Percentiles rank a stretch among this genome's conserved stretches.
phyloP scores from a whole-genome alignment of 306 rosid genomes.

The Hippophae tibetana region DNA sequence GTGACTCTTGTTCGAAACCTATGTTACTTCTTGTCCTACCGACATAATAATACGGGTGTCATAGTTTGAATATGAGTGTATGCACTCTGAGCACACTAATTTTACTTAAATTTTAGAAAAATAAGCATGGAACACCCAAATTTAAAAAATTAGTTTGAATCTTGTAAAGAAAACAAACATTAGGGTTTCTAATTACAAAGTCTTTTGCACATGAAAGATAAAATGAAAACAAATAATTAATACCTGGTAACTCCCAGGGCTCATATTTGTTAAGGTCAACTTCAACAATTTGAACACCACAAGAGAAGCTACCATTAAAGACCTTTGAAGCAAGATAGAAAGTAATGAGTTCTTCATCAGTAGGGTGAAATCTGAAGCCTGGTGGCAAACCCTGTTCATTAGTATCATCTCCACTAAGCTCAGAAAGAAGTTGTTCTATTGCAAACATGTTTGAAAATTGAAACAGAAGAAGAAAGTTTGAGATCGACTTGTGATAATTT shows the following conservation, averaged over 20 bases:
- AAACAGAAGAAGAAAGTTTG: slow-evolving; percentile 6
- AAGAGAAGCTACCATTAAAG: slow-evolving; percentile 21
- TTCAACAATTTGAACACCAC: slow-evolving; percentile 43
- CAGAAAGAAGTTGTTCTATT: slow-evolving; percentile 47
- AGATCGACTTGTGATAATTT: neutral
- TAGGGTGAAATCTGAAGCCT: slow-evolving; percentile 78
- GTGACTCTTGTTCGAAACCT: no score
- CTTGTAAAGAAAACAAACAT: no score
- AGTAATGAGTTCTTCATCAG: slow-evolving; percentile 73
- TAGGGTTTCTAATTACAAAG: no score
- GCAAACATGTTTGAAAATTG: slow-evolving; percentile 18
- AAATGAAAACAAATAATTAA: neutral
- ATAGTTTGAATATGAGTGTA: no score
- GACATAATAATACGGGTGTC: no score
- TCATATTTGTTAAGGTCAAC: slow-evolving; percentile 73
- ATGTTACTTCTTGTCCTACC: no score
- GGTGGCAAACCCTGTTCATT: slow-evolving; percentile 68
- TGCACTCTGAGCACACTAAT: no score
- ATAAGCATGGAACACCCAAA: no score
- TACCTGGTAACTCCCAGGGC: slow-evolving; percentile 88
- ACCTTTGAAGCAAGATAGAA: slow-evolving; percentile 60
- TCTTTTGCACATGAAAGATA: neutral
- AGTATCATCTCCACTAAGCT: slow-evolving; percentile 37
- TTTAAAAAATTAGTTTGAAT: no score
- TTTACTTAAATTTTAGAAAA: no score